Evolutionary conservation across 169 alveolate species (phyloP).

Genomic region (Condylostoma magnum): DNA sequence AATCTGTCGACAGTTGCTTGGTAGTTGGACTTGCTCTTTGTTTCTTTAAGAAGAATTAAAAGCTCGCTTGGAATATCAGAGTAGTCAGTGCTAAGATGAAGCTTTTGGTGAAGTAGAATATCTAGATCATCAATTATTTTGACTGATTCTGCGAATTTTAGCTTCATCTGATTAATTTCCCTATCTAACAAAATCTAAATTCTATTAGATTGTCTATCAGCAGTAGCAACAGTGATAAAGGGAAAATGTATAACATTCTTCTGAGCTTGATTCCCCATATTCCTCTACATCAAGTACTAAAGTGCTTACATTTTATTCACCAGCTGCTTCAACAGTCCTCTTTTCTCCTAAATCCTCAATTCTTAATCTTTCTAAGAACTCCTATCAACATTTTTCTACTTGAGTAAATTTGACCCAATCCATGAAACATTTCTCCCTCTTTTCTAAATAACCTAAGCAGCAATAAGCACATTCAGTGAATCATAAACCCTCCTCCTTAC

Average conservation of each 20-base stretch:
- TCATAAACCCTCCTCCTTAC: slow-evolving; percentile 85
- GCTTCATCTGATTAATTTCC: too few species aligned
- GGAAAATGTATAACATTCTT: not conserved
- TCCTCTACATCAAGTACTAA: not conserved
- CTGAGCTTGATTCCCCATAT: not conserved
- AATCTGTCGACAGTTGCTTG: too few species aligned
- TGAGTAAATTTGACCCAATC: not conserved
- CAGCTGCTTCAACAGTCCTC: not conserved
- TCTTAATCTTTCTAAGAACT: not conserved
- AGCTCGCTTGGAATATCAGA: too few species aligned
- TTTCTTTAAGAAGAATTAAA: too few species aligned
- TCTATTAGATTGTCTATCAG: too few species aligned
- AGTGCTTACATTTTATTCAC: not conserved
- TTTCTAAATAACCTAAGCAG: slow-evolving; percentile 62
- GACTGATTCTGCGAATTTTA: too few species aligned
- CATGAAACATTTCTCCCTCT: slow-evolving; percentile 41
- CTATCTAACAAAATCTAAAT: too few species aligned
- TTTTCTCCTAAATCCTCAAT: not conserved
- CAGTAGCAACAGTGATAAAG: slow-evolving; percentile 11
- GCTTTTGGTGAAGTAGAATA: too few species aligned
- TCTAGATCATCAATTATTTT: too few species aligned
- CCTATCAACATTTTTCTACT: not conserved
- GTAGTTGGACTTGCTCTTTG: too few species aligned
- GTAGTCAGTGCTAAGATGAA: too few species aligned
- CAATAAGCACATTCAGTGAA: slow-evolving; percentile 79